Evolutionary conservation across 2,329 filamentous ascomycete genomes (phyloP).

Genomic region (Purpureocillium lavendulum): DNA sequence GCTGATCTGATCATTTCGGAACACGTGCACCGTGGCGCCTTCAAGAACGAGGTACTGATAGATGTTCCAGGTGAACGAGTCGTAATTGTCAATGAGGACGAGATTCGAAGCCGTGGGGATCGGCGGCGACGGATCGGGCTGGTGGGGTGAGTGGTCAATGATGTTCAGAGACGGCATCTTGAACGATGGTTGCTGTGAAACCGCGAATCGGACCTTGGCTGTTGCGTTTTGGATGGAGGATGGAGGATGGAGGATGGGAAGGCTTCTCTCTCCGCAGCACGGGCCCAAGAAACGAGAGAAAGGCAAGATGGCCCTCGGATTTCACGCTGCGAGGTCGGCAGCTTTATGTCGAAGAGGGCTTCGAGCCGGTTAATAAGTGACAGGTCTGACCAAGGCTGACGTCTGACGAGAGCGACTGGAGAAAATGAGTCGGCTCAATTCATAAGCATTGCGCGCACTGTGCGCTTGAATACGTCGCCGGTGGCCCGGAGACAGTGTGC

Average conservation of each 20-base stretch:
- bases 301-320: neutral
- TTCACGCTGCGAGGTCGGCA: conserved; percentile 9
- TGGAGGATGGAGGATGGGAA: too few relatives aligned
- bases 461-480: neutral
- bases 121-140: conserved; percentile 65
- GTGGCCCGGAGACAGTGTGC: neutral
- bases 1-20: conserved; percentile 85
- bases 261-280: too few relatives aligned
- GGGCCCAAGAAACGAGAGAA: neutral
- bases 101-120: conserved; percentile 80
- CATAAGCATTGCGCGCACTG: neutral
- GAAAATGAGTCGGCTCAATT: conserved; percentile 1
- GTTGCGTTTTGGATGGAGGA: too few relatives aligned
- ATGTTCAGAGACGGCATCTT: conserved; percentile 43
- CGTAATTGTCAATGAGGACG: conserved; percentile 96
- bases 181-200: neutral
- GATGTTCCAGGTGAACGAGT: conserved; percentile 99
- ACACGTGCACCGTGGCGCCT: conserved; percentile 82
- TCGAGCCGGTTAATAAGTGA: too few relatives aligned
- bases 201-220: neutral
- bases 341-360: too few relatives aligned
- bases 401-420: too few relatives aligned
- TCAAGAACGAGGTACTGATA: conserved; percentile 98
- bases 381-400: too few relatives aligned
- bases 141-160: conserved; percentile 77